Conservation (phyloP, 768 basidiomycete genomes). For the Podaxis rugospora region DNA sequence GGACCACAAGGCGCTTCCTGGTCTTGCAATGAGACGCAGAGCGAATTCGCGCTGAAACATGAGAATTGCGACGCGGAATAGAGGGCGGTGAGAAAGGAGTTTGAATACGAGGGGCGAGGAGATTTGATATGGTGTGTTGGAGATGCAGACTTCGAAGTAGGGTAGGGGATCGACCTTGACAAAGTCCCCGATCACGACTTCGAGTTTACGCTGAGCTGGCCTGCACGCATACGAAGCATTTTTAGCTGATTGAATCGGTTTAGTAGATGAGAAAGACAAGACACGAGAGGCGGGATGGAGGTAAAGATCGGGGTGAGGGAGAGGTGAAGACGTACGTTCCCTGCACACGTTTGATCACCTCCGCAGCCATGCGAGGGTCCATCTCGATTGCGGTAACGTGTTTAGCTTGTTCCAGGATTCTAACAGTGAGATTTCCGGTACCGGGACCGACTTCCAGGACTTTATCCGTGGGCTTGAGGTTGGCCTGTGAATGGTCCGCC, state of each 20-base stretch:
- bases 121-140: slow-evolving; percentile 99
- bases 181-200: slow-evolving; percentile 95
- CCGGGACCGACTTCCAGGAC: slow-evolving; percentile 98
- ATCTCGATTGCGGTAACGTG: slow-evolving; percentile 93
- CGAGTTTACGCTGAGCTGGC: slow-evolving; percentile 92
- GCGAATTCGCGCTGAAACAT: slow-evolving; percentile 99
- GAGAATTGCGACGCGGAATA: slow-evolving; percentile 91
- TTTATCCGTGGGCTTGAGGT: slow-evolving; percentile 88
- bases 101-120: slow-evolving; percentile 97
- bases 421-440: slow-evolving; percentile 93
- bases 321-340: slow-evolving; percentile 75
- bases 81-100: slow-evolving; percentile 90
- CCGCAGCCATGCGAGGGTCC: slow-evolving; percentile 99
- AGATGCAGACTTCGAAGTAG: slow-evolving; percentile 99
- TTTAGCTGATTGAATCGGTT: neutral
- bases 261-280: neutral
- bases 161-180: slow-evolving; percentile 91
- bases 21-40: slow-evolving; percentile 81
- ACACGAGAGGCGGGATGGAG: neutral
- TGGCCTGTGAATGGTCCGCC: slow-evolving; percentile 51
- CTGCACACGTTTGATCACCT: slow-evolving; percentile 94
- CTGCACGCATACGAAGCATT: slow-evolving; percentile 34
- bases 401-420: slow-evolving; percentile 90
- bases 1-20: slow-evolving; percentile 86
- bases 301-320: slow-evolving; percentile 3